phyloP scores from a whole-genome alignment of 2,329 filamentous ascomycete genomes.

The Hymenoscyphus occultus region DNA sequence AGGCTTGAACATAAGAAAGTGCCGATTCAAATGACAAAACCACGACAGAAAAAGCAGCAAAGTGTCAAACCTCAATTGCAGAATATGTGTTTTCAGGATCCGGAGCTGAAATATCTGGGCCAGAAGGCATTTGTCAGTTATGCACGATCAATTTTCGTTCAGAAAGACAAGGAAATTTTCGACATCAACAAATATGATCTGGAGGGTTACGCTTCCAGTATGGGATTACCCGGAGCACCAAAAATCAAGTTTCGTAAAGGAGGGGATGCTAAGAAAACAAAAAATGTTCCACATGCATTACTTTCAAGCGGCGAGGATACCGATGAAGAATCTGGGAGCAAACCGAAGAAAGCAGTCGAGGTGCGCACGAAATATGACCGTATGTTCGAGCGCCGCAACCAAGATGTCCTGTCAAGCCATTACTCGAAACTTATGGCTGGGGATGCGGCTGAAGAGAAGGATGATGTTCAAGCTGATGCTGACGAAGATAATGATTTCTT shows the following conservation, averaged over 20 bases:
- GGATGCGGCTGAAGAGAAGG: conserved; percentile 46
- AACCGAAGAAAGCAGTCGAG: conserved; percentile 59
- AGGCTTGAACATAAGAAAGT: conserved; percentile 86
- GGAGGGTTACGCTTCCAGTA: conserved; percentile 78
- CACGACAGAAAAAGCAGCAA: conserved; percentile 85
- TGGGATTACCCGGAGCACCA: conserved; percentile 87
- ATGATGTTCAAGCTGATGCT: conserved; percentile 48
- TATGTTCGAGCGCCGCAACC: conserved; percentile 97
- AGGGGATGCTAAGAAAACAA: conserved; percentile 79
- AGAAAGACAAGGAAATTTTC: conserved; percentile 91
- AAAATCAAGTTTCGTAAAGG: conserved; percentile 92
- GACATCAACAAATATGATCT: conserved; percentile 78
- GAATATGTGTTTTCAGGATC: conserved; percentile 93
- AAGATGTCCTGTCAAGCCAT: conserved; percentile 91
- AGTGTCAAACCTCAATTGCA: conserved; percentile 82
- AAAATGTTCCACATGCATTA: conserved; percentile 75
- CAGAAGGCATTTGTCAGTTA: conserved; percentile 97
- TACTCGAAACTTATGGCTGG: conserved; percentile 81
- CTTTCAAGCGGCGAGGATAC: conserved; percentile 61
- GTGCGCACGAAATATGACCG: conserved; percentile 94
- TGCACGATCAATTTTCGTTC: conserved; percentile 76
- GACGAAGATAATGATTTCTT: conserved; percentile 81
- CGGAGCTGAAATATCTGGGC: conserved; percentile 88
- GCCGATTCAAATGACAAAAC: conserved; percentile 79
- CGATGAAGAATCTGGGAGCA: conserved; percentile 52